Conservation (phyloP, 169 alveolate genomes). For the Plasmodium billcollinsi region DNA sequence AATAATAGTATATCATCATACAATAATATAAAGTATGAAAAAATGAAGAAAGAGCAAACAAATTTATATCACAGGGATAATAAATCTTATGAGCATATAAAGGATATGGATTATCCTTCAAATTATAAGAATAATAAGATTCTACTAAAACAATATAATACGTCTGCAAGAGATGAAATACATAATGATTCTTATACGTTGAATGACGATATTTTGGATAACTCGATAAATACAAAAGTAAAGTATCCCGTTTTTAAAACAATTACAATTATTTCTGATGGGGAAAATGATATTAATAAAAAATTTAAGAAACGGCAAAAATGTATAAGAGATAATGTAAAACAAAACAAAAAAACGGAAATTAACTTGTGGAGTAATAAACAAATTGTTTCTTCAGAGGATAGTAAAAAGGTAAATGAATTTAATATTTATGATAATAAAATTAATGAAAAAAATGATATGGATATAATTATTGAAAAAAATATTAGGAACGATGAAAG, state of each 20-base stretch:
- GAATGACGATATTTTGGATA: not conserved
- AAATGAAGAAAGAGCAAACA: not conserved
- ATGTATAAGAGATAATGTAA: not conserved
- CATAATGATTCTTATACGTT: not conserved
- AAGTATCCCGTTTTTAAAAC: conserved; percentile 31
- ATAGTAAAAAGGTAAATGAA: too few species aligned
- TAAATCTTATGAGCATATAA: not conserved
- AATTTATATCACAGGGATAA: not conserved
- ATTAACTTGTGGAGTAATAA: not conserved
- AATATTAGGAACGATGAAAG: too few species aligned
- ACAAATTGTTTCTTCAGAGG: too few species aligned
- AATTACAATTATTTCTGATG: conserved; percentile 36
- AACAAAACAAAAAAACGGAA: not conserved
- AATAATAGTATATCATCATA: too few species aligned
- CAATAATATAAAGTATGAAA: not conserved
- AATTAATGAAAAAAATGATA: too few species aligned
- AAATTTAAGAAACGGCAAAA: not conserved
- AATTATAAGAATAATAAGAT: not conserved
- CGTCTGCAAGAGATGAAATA: not conserved
- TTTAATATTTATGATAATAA: too few species aligned
- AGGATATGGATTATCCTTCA: not conserved
- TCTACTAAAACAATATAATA: too few species aligned
- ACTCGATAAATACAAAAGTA: not conserved
- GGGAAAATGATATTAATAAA: not conserved
- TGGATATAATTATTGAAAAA: too few species aligned